phyloP scores from a whole-genome alignment of 2,329 filamentous ascomycete species.

The Juglanconis oblonga region DNA sequence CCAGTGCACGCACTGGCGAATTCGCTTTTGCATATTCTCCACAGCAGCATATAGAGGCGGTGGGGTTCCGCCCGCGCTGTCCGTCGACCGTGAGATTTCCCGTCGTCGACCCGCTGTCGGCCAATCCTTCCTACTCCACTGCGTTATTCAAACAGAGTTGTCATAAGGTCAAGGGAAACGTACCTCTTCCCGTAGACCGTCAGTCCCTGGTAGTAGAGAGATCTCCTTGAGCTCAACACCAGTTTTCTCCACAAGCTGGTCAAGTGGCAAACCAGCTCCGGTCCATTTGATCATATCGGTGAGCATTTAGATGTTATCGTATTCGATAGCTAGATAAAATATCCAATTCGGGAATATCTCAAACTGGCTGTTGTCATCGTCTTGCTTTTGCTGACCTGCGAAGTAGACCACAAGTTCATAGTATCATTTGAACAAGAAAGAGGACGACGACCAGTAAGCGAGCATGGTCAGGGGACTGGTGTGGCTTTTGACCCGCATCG shows the following conservation, averaged over 20 bases:
- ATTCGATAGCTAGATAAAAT: slow-evolving; percentile 43
- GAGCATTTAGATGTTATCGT: slow-evolving; percentile 55
- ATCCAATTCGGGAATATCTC: slow-evolving; percentile 37
- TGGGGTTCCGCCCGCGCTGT: slow-evolving; percentile 39
- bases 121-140: slow-evolving; percentile 61
- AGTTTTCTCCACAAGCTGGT: slow-evolving; percentile 62
- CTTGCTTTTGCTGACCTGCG: slow-evolving; percentile 34
- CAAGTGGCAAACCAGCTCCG: slow-evolving; percentile 68
- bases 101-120: slow-evolving; percentile 57
- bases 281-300: slow-evolving; percentile 62
- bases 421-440: slow-evolving; percentile 42
- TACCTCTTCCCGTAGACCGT: slow-evolving; percentile 67
- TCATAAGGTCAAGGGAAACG: neutral
- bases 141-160: neutral
- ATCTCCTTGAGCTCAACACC: slow-evolving; percentile 62
- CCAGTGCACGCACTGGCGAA: too few species aligned
- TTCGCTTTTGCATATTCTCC: too few species aligned
- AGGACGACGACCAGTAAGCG: slow-evolving; percentile 30
- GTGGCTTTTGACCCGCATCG: slow-evolving; percentile 64
- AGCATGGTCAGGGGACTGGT: slow-evolving; percentile 55
- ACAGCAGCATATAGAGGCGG: slow-evolving; percentile 63
- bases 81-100: slow-evolving; percentile 36
- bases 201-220: slow-evolving; percentile 72
- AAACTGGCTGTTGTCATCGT: slow-evolving; percentile 30
- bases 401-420: slow-evolving; percentile 52